Conservation (phyloP, 2,329 filamentous ascomycete genomes). For the Aspergillus aculeatinus region DNA sequence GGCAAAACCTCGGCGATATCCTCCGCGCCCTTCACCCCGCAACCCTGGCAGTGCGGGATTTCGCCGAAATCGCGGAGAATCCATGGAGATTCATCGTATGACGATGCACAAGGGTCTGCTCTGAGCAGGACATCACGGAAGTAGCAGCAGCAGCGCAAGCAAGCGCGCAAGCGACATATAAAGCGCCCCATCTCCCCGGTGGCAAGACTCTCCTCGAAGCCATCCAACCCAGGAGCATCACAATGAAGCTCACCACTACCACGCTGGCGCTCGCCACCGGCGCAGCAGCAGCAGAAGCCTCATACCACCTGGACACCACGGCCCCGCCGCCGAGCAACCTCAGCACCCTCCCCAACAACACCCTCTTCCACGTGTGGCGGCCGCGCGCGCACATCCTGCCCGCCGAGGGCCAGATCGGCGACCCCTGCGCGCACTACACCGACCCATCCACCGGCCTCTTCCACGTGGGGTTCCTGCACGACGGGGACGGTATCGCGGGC, state of each 20-base stretch:
- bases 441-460: constrained; percentile 21
- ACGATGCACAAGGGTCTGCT: too few relatives aligned
- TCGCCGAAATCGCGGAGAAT: not conserved
- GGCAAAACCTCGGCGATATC: not conserved
- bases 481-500: constrained; percentile 16
- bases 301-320: not conserved
- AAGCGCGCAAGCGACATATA: not conserved
- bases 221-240: not conserved
- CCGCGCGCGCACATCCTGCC: constrained; percentile 20
- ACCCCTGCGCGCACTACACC: constrained; percentile 20
- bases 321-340: constrained; percentile 15
- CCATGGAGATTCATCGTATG: not conserved
- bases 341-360: constrained; percentile 14
- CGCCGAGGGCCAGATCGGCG: constrained; percentile 18
- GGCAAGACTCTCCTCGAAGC: too few relatives aligned
- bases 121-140: too few relatives aligned
- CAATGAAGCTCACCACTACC: not conserved
- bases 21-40: not conserved
- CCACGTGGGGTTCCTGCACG: constrained; percentile 21
- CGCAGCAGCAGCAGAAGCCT: not conserved
- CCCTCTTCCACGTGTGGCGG: constrained; percentile 22
- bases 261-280: not conserved
- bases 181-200: not conserved
- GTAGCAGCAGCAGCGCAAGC: not conserved
- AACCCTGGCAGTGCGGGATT: not conserved